Conservation (phyloP, 257 asterid species). For the Datura wrightii region DNA sequence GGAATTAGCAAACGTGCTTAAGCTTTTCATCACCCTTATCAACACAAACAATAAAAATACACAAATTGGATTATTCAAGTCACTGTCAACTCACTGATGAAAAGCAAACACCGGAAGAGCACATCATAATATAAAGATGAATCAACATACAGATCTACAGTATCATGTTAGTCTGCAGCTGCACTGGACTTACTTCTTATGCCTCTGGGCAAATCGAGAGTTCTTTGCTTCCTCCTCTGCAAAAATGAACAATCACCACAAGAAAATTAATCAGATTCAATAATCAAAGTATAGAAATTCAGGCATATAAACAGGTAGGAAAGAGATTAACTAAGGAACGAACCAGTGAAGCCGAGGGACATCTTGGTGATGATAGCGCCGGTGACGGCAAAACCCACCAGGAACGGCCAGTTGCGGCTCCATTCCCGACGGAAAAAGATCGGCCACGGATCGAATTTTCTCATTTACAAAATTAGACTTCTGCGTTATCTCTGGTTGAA, state of each 20-base stretch:
- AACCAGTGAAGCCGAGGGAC: slow-evolving; percentile 45
- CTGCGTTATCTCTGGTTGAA: not conserved
- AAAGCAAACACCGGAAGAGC: not conserved
- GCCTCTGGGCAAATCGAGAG: slow-evolving; percentile 43
- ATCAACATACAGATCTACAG: not conserved
- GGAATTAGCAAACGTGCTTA: not conserved
- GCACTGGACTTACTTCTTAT: slow-evolving; percentile 37
- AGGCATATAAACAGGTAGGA: not conserved
- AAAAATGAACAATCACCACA: not conserved
- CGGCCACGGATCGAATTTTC: slow-evolving; percentile 48
- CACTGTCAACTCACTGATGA: not conserved
- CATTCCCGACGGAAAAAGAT: slow-evolving; percentile 46
- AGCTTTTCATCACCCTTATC: not conserved
- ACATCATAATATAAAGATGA: not conserved
- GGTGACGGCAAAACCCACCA: slow-evolving; percentile 50
- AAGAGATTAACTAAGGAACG: not conserved
- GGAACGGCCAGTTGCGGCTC: slow-evolving; percentile 48
- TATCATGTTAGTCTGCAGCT: not conserved
- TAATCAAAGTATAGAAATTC: not conserved
- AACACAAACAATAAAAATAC: not conserved
- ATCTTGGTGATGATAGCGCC: slow-evolving; percentile 47
- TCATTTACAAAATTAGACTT: slow-evolving; percentile 34
- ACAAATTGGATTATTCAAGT: not conserved
- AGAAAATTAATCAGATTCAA: not conserved
- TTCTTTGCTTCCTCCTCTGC: slow-evolving; percentile 48